phyloP scores from a whole-genome alignment of 1,284 basidiomycete genomes.

The Heterobasidion irregulare region DNA sequence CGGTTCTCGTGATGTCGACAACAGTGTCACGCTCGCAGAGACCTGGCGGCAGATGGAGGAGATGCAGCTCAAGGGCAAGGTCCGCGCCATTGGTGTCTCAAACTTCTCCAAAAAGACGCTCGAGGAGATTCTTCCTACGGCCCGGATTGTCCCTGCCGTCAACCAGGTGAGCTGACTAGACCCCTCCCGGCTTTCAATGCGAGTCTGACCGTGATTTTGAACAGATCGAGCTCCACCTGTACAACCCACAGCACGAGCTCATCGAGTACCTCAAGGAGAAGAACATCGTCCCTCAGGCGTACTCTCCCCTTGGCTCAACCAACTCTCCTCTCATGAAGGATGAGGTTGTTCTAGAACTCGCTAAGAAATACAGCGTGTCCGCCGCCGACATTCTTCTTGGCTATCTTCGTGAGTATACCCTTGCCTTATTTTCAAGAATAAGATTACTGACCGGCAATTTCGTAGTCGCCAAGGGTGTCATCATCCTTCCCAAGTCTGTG shows the following conservation, averaged over 20 bases:
- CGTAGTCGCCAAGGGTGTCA: constrained; percentile 53
- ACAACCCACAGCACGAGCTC: constrained; percentile 72
- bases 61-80: constrained; percentile 55
- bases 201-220: constrained; percentile 9
- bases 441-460: constrained; percentile 4
- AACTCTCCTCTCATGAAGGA: constrained; percentile 66
- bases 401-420: constrained; percentile 42
- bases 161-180: constrained; percentile 31
- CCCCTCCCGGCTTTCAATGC: background rate
- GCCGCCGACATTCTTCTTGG: constrained; percentile 61
- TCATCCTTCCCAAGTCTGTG: constrained; percentile 73
- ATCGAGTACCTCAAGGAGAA: constrained; percentile 60
- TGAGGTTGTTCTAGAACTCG: constrained; percentile 55
- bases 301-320: constrained; percentile 78
- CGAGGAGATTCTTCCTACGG: constrained; percentile 31
- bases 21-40: constrained; percentile 55
- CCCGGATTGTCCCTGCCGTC: constrained; percentile 43
- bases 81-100: constrained; percentile 49
- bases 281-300: constrained; percentile 71
- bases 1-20: constrained; percentile 62
- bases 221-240: constrained; percentile 69
- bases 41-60: constrained; percentile 85
- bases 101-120: constrained; percentile 47
- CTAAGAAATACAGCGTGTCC: constrained; percentile 48
- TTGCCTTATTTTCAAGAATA: background rate